Evolutionary conservation across 805 yeast genomes (phyloP).

Genomic region (Groenewaldozyma tartarivorans): DNA sequence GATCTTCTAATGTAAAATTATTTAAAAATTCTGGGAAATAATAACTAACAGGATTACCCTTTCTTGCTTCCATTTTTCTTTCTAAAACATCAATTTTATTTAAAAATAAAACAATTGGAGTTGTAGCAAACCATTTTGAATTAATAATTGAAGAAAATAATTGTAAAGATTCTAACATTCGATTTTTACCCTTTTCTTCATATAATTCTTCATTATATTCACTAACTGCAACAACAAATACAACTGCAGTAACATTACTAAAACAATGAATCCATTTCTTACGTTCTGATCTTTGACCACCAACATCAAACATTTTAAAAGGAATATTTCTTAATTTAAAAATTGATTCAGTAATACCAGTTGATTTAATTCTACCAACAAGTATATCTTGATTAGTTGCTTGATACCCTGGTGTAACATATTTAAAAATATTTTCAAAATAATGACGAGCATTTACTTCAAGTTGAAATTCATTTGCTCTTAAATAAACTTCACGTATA

Average conservation of each 20-base stretch:
- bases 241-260: constrained; percentile 77
- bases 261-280: constrained; percentile 93
- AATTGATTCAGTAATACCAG: constrained; percentile 84
- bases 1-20: constrained; percentile 31
- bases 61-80: constrained; percentile 40
- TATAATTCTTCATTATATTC: constrained; percentile 89
- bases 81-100: constrained; percentile 82
- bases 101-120: constrained; percentile 82
- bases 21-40: constrained; percentile 78
- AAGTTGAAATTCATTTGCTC: constrained; percentile 71
- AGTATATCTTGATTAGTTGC: constrained; percentile 79
- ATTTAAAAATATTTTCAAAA: constrained; percentile 60
- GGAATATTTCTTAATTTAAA: constrained; percentile 56
- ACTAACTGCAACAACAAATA: constrained; percentile 80
- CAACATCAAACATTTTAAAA: constrained; percentile 85
- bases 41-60: constrained; percentile 42
- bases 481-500: constrained; percentile 32
- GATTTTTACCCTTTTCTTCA: constrained; percentile 81
- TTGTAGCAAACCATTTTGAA: constrained; percentile 72
- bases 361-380: constrained; percentile 86
- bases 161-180: constrained; percentile 84
- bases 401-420: constrained; percentile 52
- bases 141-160: constrained; percentile 77
- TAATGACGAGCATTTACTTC: constrained; percentile 78
- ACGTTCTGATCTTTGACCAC: constrained; percentile 89